Percentiles rank a stretch among this genome's conserved stretches.
Evolutionary conservation across 2,329 filamentous ascomycete genomes (phyloP).

Genomic region (Hypoxylon sp.): DNA sequence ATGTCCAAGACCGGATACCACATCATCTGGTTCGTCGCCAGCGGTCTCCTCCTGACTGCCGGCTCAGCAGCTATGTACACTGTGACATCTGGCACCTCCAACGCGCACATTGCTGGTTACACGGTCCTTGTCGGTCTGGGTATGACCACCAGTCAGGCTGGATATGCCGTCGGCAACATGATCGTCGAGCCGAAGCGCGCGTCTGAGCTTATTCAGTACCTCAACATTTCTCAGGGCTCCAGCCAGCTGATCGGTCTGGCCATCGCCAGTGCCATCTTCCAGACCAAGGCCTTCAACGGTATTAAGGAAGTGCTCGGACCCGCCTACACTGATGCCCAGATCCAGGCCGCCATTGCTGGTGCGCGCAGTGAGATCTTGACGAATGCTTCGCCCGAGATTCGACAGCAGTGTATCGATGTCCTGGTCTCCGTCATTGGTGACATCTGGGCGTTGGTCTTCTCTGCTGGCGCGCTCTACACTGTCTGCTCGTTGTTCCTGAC

Average conservation of each 20-base stretch:
- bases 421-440: conserved; percentile 27
- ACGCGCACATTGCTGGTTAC: conserved; percentile 29
- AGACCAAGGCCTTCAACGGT: conserved; percentile 19
- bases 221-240: conserved; percentile 31
- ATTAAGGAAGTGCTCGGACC: conserved; percentile 8
- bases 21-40: conserved; percentile 21
- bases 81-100: conserved; percentile 7
- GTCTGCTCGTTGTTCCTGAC: conserved; percentile 19
- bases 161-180: conserved; percentile 21
- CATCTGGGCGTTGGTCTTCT: conserved; percentile 22
- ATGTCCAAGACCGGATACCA: conserved; percentile 19
- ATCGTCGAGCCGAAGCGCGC: conserved; percentile 10
- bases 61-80: conserved; percentile 27
- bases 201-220: conserved; percentile 29
- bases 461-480: conserved; percentile 13
- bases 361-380: conserved; percentile 25
- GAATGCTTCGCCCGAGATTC: conserved; percentile 19
- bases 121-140: conserved; percentile 28
- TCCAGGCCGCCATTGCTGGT: conserved; percentile 33
- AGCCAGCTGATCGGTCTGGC: conserved; percentile 29
- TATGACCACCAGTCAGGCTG: conserved; percentile 23
- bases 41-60: conserved; percentile 16
- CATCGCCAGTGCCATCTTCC: conserved; percentile 31
- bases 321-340: conserved; percentile 23
- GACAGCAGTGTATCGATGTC: conserved; percentile 13